Conservation (phyloP, 2,329 filamentous ascomycete species). For the Metarhizium brunneum region DNA sequence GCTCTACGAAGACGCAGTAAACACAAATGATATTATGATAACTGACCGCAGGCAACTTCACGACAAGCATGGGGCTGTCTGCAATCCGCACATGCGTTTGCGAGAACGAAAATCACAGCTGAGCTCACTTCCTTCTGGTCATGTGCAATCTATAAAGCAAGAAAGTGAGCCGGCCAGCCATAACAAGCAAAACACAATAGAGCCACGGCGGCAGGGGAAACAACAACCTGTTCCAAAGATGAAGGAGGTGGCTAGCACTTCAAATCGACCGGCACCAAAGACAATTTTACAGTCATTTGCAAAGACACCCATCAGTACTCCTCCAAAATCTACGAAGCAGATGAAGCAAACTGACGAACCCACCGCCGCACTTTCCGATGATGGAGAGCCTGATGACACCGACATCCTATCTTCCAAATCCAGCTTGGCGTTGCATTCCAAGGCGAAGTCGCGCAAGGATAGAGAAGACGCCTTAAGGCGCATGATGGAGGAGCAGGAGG, state of each 20-base stretch:
- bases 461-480: conserved; percentile 28
- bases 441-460: conserved; percentile 23
- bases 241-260: conserved; percentile 11
- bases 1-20: conserved; percentile 3
- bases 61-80: conserved; percentile 2
- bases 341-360: conserved; percentile 21
- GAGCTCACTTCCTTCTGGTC: background rate
- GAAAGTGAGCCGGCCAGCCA: conserved; percentile 8
- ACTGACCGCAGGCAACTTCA: background rate
- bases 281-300: conserved; percentile 75
- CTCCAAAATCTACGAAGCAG: conserved; percentile 37
- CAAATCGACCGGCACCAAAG: conserved; percentile 49
- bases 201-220: conserved; percentile 15
- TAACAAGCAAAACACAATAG: conserved; percentile 22
- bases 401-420: conserved; percentile 21
- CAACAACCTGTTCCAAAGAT: conserved; percentile 5
- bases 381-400: conserved; percentile 30
- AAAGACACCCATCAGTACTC: conserved; percentile 37
- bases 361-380: conserved; percentile 25
- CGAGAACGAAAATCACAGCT: conserved; percentile 5
- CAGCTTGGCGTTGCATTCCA: conserved; percentile 14
- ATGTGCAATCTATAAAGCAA: background rate
- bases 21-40: conserved; percentile 2
- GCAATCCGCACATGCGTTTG: conserved; percentile 1
- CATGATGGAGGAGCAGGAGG: conserved; percentile 41